A percentile compares a stretch with the other conserved stretches of the same genome.
These are phyloP conservation scores for Agrocybe praecox DNA, from an alignment of 768 basidiomycete genomes.

Conservation along the genomic window DNA sequence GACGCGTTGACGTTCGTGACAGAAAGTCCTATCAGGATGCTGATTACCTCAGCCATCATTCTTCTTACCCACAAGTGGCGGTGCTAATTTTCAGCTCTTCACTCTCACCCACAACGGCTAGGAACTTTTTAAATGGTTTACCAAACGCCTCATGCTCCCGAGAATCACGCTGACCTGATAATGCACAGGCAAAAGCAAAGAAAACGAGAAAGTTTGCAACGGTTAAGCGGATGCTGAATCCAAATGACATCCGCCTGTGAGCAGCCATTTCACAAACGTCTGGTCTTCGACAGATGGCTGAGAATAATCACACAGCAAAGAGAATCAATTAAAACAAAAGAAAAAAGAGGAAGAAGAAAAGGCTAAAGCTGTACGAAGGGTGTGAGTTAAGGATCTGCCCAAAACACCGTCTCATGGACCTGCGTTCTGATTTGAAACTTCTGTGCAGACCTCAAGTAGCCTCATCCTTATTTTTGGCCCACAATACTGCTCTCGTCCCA, in stretches of 20 bases:
- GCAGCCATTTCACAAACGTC: conserved; percentile 26
- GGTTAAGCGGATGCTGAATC: conserved; percentile 93
- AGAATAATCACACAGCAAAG: conserved; percentile 64
- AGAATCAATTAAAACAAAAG: conserved; percentile 88
- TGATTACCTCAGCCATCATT: conserved; percentile 20
- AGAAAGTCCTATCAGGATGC: conserved; percentile 11
- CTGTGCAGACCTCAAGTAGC: conserved; percentile 74
- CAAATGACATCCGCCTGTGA: conserved; percentile 90
- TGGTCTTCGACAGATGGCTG: conserved; percentile 1
- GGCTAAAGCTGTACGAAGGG: conserved; percentile 72
- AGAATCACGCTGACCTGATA: not conserved
- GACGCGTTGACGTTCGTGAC: not conserved
- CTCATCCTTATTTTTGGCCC: conserved; percentile 92
- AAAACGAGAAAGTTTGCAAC: conserved; percentile 94
- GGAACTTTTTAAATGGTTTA: conserved; percentile 10
- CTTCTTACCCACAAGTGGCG: conserved; percentile 13
- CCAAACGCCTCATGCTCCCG: not conserved
- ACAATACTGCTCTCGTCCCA: conserved; percentile 94
- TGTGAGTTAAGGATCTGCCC: conserved; percentile 53
- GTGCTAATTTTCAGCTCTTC: conserved; percentile 21
- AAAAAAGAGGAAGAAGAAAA: conserved; percentile 83
- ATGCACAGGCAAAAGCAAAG: conserved; percentile 78
- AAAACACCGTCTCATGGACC: not conserved
- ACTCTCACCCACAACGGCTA: conserved; percentile 5
- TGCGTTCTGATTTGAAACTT: conserved; percentile 6